Evolutionary conservation across 768 basidiomycete genomes (phyloP).

Genomic region (Tulasnella calospora): DNA sequence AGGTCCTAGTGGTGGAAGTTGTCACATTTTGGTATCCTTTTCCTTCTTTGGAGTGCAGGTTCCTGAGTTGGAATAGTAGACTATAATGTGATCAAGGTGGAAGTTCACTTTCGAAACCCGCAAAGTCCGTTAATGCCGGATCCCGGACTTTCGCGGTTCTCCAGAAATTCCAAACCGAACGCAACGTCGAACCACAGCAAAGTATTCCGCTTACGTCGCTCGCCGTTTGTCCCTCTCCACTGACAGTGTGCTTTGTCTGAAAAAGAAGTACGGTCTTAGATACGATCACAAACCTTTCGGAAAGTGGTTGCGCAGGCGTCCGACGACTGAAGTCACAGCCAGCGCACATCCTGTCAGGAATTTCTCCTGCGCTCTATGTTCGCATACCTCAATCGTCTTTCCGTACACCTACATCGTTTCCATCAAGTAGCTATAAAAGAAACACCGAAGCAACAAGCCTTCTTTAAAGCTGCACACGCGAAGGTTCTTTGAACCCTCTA

Average conservation of each 20-base stretch:
- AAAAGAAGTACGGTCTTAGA: background rate
- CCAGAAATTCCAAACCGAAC: background rate
- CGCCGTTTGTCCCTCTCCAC: background rate
- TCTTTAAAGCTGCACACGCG: background rate
- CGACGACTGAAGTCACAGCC: background rate
- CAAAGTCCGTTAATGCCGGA: background rate
- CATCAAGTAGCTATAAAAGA: background rate
- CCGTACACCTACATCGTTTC: too few relatives aligned
- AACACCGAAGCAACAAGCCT: background rate
- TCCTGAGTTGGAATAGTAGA: too few relatives aligned
- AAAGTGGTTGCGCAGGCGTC: background rate
- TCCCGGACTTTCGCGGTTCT: background rate
- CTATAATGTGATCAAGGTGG: background rate
- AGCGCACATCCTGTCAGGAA: background rate
- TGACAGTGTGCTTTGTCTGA: background rate
- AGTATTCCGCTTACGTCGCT: background rate
- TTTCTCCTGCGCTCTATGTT: background rate
- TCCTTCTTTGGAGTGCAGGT: too few relatives aligned
- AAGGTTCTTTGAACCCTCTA: too few relatives aligned
- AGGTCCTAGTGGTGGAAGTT: background rate
- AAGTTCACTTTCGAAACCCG: background rate
- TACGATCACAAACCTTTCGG: background rate
- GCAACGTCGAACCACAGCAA: background rate
- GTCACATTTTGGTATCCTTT: background rate
- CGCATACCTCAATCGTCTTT: too few relatives aligned